A percentile compares a stretch with the other conserved stretches of the same genome.
Conservation (phyloP, 768 basidiomycete genomes). For the Mycena olivaceomarginata region DNA sequence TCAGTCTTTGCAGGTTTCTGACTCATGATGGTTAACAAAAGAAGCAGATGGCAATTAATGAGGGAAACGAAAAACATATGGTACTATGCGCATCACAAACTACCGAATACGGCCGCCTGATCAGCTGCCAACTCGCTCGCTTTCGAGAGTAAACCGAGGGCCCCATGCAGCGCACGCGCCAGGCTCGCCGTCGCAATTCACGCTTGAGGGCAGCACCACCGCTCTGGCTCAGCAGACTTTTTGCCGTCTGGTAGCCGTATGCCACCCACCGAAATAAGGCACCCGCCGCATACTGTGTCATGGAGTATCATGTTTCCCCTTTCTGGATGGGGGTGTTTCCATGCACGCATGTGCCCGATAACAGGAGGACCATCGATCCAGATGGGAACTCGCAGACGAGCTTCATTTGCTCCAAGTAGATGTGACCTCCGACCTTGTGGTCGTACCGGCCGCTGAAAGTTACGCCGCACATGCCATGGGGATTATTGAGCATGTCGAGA, state of each 20-base stretch:
- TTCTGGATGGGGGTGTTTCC: slow-evolving; percentile 37
- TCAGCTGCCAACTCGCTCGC: slow-evolving; percentile 2
- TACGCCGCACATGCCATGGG: slow-evolving; percentile 32
- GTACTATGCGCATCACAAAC: too few species aligned
- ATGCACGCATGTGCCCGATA: slow-evolving; percentile 20
- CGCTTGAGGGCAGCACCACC: not conserved
- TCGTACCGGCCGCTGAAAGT: not conserved
- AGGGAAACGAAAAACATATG: too few species aligned
- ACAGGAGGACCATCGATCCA: not conserved
- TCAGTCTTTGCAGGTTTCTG: too few species aligned
- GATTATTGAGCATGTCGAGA: slow-evolving; percentile 15
- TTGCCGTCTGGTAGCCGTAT: not conserved
- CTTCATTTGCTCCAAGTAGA: slow-evolving; percentile 36
- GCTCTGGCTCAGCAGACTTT: not conserved
- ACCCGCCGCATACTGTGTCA: slow-evolving; percentile 48
- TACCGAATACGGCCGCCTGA: slow-evolving; percentile 9
- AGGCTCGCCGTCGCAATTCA: not conserved
- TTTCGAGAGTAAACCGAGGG: not conserved
- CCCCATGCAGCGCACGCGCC: not conserved
- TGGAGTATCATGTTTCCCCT: slow-evolving; percentile 41
- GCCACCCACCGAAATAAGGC: slow-evolving; percentile 9
- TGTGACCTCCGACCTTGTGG: slow-evolving; percentile 27
- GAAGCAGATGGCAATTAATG: too few species aligned
- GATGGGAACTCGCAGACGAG: slow-evolving; percentile 42
- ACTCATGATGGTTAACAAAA: too few species aligned